Percentiles rank a stretch among this genome's conserved stretches.
Conservation (phyloP, 331 rosid species). For the Saraca asoca region DNA sequence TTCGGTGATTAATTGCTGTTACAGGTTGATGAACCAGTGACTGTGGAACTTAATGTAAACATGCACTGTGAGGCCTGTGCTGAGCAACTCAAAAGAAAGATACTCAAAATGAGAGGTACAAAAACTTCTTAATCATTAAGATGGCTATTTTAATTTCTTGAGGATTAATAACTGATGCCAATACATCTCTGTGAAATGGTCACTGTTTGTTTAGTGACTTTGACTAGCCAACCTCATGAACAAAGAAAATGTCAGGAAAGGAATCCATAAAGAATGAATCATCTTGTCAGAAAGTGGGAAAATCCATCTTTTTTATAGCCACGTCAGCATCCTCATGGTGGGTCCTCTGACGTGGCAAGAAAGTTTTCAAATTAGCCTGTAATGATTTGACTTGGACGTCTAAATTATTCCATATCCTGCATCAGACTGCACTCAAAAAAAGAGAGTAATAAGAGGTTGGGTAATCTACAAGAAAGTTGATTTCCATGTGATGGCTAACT, state of each 20-base stretch:
- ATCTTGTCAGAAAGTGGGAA: constrained; percentile 19
- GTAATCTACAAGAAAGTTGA: constrained; percentile 6
- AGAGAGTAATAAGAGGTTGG: not conserved
- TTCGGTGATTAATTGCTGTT: constrained; percentile 16
- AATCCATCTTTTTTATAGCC: constrained; percentile 4
- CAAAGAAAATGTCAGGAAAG: not conserved
- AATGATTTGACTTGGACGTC: constrained; percentile 31
- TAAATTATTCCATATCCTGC: constrained; percentile 23
- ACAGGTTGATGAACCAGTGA: constrained; percentile 58
- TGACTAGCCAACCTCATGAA: constrained; percentile 6
- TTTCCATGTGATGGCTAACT: constrained; percentile 4
- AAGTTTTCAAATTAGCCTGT: constrained; percentile 25
- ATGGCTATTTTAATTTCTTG: not conserved
- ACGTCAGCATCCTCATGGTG: constrained; percentile 33
- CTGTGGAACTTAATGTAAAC: constrained; percentile 74
- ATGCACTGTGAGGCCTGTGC: constrained; percentile 98
- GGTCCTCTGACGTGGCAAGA: constrained; percentile 39
- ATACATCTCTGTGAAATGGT: not conserved
- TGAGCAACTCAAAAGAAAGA: constrained; percentile 70
- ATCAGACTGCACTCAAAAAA: constrained; percentile 29
- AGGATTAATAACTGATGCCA: constrained; percentile 13
- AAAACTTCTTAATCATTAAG: not conserved
- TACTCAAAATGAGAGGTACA: constrained; percentile 85
- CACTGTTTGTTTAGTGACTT: constrained; percentile 25
- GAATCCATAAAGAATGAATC: constrained; percentile 25